Evolutionary conservation across 2,329 filamentous ascomycete species (phyloP).

Genomic region (Rhynchosporium graminicola): DNA sequence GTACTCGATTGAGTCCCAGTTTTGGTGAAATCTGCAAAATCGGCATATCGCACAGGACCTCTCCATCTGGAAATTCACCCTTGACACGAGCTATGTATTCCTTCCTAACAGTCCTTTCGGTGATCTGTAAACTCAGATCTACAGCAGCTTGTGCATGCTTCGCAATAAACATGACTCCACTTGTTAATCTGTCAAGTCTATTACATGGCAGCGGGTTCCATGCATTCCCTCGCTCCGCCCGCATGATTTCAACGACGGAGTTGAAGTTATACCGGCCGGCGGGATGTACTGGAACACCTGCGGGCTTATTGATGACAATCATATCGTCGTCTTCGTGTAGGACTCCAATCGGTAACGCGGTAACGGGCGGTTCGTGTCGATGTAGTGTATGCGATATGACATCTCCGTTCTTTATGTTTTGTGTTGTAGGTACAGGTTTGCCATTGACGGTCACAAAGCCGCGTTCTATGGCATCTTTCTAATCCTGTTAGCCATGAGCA

Average conservation of each 20-base stretch:
- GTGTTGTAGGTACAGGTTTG: conserved; percentile 61
- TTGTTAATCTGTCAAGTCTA: conserved; percentile 88
- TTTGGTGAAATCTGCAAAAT: conserved; percentile 95
- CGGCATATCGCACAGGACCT: conserved; percentile 89
- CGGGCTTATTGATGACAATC: conserved; percentile 96
- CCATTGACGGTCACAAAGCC: conserved; percentile 83
- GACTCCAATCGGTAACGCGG: conserved; percentile 73
- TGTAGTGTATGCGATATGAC: conserved; percentile 91
- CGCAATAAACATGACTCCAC: conserved; percentile 96
- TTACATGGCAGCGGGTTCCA: conserved; percentile 76
- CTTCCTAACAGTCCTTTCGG: conserved; percentile 81
- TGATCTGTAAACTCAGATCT: conserved; percentile 73
- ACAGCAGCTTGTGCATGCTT: conserved; percentile 83
- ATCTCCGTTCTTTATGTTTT: conserved; percentile 82
- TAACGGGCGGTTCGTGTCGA: conserved; percentile 92
- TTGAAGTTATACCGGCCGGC: conserved; percentile 96
- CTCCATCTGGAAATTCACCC: conserved; percentile 87
- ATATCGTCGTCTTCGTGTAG: conserved; percentile 92
- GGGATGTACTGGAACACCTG: conserved; percentile 91
- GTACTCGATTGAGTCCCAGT: conserved; percentile 89
- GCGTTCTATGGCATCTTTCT: conserved; percentile 74
- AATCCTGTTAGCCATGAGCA: conserved; percentile 34
- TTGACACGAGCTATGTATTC: conserved; percentile 93
- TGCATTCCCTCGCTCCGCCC: conserved; percentile 63
- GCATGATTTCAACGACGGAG: conserved; percentile 90